Evolutionary conservation across 116 monocot genomes (phyloP).

Genomic region (Zostera marina): DNA sequence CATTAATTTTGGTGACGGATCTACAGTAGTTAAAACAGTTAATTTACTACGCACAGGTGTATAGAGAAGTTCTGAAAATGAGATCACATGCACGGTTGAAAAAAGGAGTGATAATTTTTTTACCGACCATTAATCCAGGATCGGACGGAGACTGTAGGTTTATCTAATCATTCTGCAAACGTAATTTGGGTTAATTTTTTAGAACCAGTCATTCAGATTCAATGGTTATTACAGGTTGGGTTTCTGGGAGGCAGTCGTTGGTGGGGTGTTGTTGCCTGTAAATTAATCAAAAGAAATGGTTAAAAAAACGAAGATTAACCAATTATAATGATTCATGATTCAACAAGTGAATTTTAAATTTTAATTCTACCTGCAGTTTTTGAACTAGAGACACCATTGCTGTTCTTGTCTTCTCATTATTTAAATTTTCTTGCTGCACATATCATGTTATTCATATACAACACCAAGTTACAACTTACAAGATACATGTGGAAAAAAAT

Average conservation of each 20-base stretch:
- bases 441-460: slow-evolving; percentile 34
- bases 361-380: slow-evolving; percentile 47
- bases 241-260: slow-evolving; percentile 1
- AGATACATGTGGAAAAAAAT: not conserved
- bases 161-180: no score
- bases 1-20: no score
- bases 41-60: no score
- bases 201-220: not conserved
- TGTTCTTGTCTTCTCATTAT: slow-evolving; percentile 17
- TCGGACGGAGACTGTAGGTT: no score
- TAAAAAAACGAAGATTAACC: not conserved
- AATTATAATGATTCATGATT: no score
- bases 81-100: no score
- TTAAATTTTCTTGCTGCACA: not conserved
- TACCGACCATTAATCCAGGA: no score
- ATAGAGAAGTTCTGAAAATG: no score
- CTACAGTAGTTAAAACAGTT: no score
- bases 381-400: slow-evolving; percentile 49
- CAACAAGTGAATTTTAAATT: no score
- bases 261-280: slow-evolving; percentile 2
- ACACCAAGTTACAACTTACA: not conserved
- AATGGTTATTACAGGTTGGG: not conserved
- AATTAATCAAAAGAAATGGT: not conserved
- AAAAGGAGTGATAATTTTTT: no score
- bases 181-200: no score